Evolutionary conservation across 208 protist species (phyloP).

Genomic region (Trypanosoma scelopori): DNA sequence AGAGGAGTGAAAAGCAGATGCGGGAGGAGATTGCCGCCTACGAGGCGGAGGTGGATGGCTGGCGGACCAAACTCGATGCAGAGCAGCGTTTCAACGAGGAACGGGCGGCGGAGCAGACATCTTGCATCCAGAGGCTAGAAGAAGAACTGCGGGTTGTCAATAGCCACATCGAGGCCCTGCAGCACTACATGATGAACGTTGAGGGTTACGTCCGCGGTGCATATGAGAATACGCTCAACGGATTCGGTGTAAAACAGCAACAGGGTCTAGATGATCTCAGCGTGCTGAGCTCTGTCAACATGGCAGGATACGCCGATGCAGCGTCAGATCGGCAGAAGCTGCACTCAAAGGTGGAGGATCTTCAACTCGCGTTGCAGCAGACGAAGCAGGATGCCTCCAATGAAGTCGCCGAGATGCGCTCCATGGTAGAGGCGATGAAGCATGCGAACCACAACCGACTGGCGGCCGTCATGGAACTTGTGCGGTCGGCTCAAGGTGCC

Average conservation of each 20-base stretch:
- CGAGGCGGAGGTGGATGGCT: slow-evolving; percentile 22
- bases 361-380: slow-evolving; percentile 37
- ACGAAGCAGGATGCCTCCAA: slow-evolving; percentile 33
- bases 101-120: slow-evolving; percentile 1
- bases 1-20: slow-evolving; percentile 32
- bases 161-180: slow-evolving; percentile 11
- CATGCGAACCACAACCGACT: neutral
- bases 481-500: slow-evolving; percentile 13
- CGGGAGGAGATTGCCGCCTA: slow-evolving; percentile 30
- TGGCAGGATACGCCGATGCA: slow-evolving; percentile 23
- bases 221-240: slow-evolving; percentile 32
- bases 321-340: slow-evolving; percentile 16
- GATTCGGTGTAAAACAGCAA: slow-evolving; percentile 33
- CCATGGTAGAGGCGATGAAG: slow-evolving; percentile 25
- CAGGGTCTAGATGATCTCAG: slow-evolving; percentile 36
- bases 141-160: slow-evolving; percentile 13
- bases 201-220: slow-evolving; percentile 20
- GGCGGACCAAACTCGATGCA: slow-evolving; percentile 14
- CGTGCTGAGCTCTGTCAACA: slow-evolving; percentile 8
- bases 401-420: slow-evolving; percentile 34
- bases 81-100: slow-evolving; percentile 19
- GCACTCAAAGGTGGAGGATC: slow-evolving; percentile 23
- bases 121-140: neutral
- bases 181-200: slow-evolving; percentile 26
- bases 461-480: slow-evolving; percentile 12